Percentiles rank a stretch among this genome's conserved stretches.
Conservation (phyloP, 2,329 filamentous ascomycete genomes). For the Neoscytalidium dimidiatum region DNA sequence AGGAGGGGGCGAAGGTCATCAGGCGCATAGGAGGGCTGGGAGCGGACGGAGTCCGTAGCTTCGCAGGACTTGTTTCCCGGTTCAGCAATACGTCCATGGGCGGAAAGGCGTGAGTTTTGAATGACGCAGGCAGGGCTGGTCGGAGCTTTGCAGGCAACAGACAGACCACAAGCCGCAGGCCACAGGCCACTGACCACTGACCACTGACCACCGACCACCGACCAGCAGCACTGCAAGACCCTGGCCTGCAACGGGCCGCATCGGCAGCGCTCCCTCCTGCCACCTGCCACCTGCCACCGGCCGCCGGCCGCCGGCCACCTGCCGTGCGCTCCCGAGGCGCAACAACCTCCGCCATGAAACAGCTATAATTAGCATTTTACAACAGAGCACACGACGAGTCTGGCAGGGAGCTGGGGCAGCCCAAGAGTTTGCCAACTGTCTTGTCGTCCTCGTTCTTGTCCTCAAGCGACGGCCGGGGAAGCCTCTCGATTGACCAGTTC, state of each 20-base stretch:
- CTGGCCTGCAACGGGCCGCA: slow-evolving; percentile 9
- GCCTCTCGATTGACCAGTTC: background rate
- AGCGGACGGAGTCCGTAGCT: background rate
- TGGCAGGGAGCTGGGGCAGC: background rate
- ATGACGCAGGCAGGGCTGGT: background rate
- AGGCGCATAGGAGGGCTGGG: background rate
- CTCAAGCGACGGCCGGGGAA: background rate
- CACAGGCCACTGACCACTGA: too few species aligned
- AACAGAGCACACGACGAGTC: background rate
- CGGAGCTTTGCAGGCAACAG: too few species aligned
- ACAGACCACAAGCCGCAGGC: too few species aligned
- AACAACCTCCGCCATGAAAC: background rate
- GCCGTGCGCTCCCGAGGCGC: background rate
- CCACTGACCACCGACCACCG: too few species aligned
- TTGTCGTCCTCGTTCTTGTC: background rate
- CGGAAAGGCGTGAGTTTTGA: background rate
- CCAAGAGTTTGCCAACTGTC: background rate
- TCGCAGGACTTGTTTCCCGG: background rate
- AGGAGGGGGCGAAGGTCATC: background rate
- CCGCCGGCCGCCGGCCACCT: too few species aligned
- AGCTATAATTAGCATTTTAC: background rate
- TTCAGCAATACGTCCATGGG: background rate
- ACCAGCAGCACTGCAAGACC: too few species aligned
- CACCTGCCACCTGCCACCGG: background rate
- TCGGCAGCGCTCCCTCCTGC: background rate